Conservation (phyloP, 2,329 filamentous ascomycete genomes). For the Aureobasidium sp. region DNA sequence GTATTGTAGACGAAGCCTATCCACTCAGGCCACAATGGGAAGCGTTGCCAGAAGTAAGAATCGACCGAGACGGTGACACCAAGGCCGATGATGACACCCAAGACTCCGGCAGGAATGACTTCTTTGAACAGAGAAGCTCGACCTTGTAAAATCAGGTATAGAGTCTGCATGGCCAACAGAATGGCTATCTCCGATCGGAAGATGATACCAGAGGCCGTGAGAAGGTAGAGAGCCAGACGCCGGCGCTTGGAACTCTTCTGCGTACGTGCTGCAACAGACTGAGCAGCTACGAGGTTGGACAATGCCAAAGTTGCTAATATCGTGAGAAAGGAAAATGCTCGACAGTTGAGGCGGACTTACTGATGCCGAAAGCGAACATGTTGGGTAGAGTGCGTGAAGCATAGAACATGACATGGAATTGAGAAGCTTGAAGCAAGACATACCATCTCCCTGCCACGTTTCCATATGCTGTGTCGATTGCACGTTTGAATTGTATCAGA, state of each 20-base stretch:
- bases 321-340: slow-evolving; percentile 34
- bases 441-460: slow-evolving; percentile 79
- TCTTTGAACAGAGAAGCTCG: slow-evolving; percentile 59
- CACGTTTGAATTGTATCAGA: slow-evolving; percentile 70
- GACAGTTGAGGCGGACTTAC: slow-evolving; percentile 54
- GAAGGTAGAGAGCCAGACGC: slow-evolving; percentile 73
- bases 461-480: slow-evolving; percentile 75
- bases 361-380: slow-evolving; percentile 93
- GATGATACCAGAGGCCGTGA: slow-evolving; percentile 83
- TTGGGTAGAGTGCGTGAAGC: slow-evolving; percentile 93
- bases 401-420: slow-evolving; percentile 96
- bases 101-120: slow-evolving; percentile 73
- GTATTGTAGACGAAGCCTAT: slow-evolving; percentile 94
- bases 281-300: slow-evolving; percentile 55
- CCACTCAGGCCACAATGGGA: slow-evolving; percentile 87
- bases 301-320: slow-evolving; percentile 68
- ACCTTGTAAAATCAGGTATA: slow-evolving; percentile 67
- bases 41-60: slow-evolving; percentile 91
- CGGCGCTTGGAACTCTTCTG: slow-evolving; percentile 52
- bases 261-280: slow-evolving; percentile 39
- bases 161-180: slow-evolving; percentile 73
- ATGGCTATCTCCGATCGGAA: slow-evolving; percentile 93
- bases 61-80: slow-evolving; percentile 78
- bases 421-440: slow-evolving; percentile 77
- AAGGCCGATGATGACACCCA: slow-evolving; percentile 73